Evolutionary conservation across 192 early-diverging fungal species (phyloP), one percentile per base, ranked within the genome.

Genomic region (Phycomyces blakesleeanus): DNA sequence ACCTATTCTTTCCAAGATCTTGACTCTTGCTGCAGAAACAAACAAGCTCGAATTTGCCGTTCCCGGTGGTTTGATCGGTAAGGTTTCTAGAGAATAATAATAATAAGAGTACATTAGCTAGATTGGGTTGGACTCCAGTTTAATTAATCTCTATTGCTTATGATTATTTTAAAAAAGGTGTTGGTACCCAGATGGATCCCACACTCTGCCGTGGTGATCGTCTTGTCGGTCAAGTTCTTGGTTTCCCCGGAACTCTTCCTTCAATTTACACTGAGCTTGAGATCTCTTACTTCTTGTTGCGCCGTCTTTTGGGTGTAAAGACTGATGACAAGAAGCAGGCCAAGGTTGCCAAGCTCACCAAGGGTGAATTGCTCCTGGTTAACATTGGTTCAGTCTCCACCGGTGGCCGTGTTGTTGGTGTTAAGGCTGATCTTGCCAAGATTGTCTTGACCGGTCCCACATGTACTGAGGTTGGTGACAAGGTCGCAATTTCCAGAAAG

Each of bases 291-390:
- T 96, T 94, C 77, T 80, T 99, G 79, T 85, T 99, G 55, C 90
- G 96, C 63, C 90, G 91, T 73, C 81, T 99, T 61, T 83, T 99
- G 51, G 97, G 96, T 74, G 95, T 97, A 67, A 94, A 94, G 78
- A 94, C 93, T 12, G 95, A 96, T 51, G 94, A 93, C 78, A 97
- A 97, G 82, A 99, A 98, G 83, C 93, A 96, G 75, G 85, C 96
- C 63, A 98, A 97, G 86, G 80, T 96, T 15, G 67, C 91, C 53
- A 97, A 97, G 82, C 81, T 99, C 39, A 74, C 86, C 37, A 96
- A 95, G 84, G 85, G 87, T 78, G 97, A 99, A 72, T 85, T 95
- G 16, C 77, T 99, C 26, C 85, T 94, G 89, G 89, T 97, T 56
- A 98, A 96, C 79, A 96, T 99, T 76, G 97, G 97, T 52, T 93